A percentile compares a stretch with the other conserved stretches of the same genome.
These are phyloP conservation scores for Coniochaeta sp. DNA, from an alignment of 2,329 filamentous ascomycete species.

Conservation along the genomic window DNA sequence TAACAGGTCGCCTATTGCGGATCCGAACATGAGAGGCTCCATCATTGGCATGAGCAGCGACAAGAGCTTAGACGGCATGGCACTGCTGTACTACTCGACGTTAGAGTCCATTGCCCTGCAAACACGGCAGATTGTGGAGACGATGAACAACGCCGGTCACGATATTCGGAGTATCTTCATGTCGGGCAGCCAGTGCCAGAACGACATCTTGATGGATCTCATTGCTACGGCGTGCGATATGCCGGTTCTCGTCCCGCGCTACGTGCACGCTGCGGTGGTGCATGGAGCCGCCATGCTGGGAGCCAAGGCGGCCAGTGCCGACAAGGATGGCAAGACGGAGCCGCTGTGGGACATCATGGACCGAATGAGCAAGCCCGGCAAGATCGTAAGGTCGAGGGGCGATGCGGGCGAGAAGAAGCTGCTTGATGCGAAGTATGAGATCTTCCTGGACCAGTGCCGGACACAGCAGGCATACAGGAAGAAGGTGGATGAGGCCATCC, in stretches of 20 bases:
- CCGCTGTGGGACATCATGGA: conserved; percentile 96
- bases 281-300: conserved; percentile 98
- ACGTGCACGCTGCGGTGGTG: conserved; percentile 91
- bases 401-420: conserved; percentile 70
- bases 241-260: conserved; percentile 88
- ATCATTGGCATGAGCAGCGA: conserved; percentile 83
- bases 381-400: conserved; percentile 67
- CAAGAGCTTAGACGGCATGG: conserved; percentile 78
- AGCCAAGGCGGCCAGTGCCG: conserved; percentile 87
- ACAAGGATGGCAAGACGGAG: conserved; percentile 70
- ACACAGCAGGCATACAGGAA: conserved; percentile 77
- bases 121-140: conserved; percentile 88
- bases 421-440: conserved; percentile 80
- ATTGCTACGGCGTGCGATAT: conserved; percentile 86
- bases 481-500: conserved; percentile 60
- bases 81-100: conserved; percentile 87
- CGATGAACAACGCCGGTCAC: conserved; percentile 89
- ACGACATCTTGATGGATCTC: conserved; percentile 82
- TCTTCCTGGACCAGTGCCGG: conserved; percentile 90
- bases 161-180: conserved; percentile 92
- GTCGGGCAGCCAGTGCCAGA: conserved; percentile 97
- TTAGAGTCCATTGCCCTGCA: conserved; percentile 98
- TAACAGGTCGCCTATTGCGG: conserved; percentile 89
- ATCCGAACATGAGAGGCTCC: conserved; percentile 85
- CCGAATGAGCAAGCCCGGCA: conserved; percentile 89